Conservation (phyloP, 2,329 filamentous ascomycete species). For the Scedosporium aurantiacum region DNA sequence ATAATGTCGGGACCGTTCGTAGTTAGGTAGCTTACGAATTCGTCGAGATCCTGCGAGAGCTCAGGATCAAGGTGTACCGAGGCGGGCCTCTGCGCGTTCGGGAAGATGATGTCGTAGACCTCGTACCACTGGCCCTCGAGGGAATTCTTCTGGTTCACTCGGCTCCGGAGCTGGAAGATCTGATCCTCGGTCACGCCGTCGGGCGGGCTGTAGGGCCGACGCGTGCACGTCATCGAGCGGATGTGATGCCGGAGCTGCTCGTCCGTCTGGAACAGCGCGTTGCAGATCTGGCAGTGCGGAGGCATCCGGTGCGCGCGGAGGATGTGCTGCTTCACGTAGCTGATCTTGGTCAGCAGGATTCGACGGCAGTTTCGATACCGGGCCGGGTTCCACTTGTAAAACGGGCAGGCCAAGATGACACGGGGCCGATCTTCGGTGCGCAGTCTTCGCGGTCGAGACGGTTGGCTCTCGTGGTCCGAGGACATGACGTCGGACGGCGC, state of each 20-base stretch:
- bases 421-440: slow-evolving; percentile 5
- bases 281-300: slow-evolving; percentile 14
- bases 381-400: slow-evolving; percentile 12
- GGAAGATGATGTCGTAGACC: slow-evolving; percentile 15
- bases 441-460: slow-evolving; percentile 3
- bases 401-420: slow-evolving; percentile 13
- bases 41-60: slow-evolving; percentile 11
- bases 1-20: slow-evolving; percentile 5
- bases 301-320: slow-evolving; percentile 13
- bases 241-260: slow-evolving; percentile 11
- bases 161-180: slow-evolving; percentile 10
- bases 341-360: slow-evolving; percentile 14
- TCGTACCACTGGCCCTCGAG: slow-evolving; percentile 14
- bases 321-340: slow-evolving; percentile 18
- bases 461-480: slow-evolving; percentile 5
- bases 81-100: slow-evolving; percentile 8
- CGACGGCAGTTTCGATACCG: slow-evolving; percentile 13
- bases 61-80: slow-evolving; percentile 14
- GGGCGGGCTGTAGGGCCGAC: slow-evolving; percentile 8
- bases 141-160: slow-evolving; percentile 12
- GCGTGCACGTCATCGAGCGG: slow-evolving; percentile 8
- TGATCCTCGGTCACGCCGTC: slow-evolving; percentile 13
- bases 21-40: slow-evolving; percentile 10
- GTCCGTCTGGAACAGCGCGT: slow-evolving; percentile 10
- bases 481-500: slow-evolving; percentile 4